Conservation (phyloP, 164 flowering plant genomes). For the Aristolochia contorta region DNA sequence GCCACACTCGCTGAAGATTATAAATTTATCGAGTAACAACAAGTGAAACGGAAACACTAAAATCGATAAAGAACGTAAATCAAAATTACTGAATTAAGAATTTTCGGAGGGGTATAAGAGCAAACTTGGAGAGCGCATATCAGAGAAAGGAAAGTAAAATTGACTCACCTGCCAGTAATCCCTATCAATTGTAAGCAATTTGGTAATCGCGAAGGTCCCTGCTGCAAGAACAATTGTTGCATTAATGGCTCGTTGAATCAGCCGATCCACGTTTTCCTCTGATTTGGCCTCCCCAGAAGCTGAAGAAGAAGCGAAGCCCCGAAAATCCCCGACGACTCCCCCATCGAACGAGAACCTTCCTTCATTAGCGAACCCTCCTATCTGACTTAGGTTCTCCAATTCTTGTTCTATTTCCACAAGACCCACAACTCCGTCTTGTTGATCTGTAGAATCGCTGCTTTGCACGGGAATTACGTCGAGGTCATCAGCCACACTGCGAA, state of each 20-base stretch:
- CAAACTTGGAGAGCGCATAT: neutral
- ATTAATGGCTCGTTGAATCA: conserved; percentile 67
- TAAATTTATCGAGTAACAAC: too few species aligned
- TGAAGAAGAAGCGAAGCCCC: conserved; percentile 23
- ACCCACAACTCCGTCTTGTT: conserved; percentile 39
- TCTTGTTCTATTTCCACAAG: conserved; percentile 27
- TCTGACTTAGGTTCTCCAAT: conserved; percentile 16
- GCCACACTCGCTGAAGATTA: too few species aligned
- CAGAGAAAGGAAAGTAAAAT: neutral
- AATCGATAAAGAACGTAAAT: too few species aligned
- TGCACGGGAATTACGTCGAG: conserved; percentile 60
- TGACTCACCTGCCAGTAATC: conserved; percentile 81
- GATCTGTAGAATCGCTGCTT: conserved; percentile 45
- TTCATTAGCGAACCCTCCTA: conserved; percentile 46
- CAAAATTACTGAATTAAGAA: too few species aligned
- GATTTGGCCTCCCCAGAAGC: conserved; percentile 18
- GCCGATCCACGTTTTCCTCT: conserved; percentile 28
- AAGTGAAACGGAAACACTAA: too few species aligned
- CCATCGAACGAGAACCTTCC: conserved; percentile 54
- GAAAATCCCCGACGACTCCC: conserved; percentile 22
- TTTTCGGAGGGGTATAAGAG: too few species aligned
- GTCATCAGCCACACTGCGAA: conserved; percentile 33
- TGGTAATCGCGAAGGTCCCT: conserved; percentile 64
- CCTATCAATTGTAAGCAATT: conserved; percentile 64
- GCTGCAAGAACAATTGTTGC: conserved; percentile 80